Evolutionary conservation across 2,329 filamentous ascomycete genomes (phyloP), one percentile per base, ranked within the genome.

Genomic region (Ophiostoma pallidulum): DNA sequence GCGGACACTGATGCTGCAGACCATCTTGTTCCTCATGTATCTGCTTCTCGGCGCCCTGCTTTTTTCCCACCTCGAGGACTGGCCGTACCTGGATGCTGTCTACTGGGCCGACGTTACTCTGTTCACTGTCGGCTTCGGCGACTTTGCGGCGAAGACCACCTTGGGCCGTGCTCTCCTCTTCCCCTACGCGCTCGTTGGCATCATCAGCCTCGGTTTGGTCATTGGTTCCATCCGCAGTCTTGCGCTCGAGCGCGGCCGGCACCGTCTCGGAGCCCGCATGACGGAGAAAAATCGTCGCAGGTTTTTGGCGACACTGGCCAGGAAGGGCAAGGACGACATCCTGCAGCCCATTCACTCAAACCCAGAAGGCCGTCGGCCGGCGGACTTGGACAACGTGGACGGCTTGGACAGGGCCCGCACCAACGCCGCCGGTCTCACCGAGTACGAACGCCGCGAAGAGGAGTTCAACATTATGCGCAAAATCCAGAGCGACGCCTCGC

Each of bases 1-100:
- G 63, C 77, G 90, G 9, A 95, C 87, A 0, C 69, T 96, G 19
- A 95, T 96, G 71, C 66, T 95, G 24, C 90, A 96, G 64, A 94
- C 88, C 1, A 94, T 94, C 64, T 69, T 85, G 47, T 86, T 94
- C 59, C 81, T 94, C 44, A 66, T 86, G 41, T 95, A 92, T 70
- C 69, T 96, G 0, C 79, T 86, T 0, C 65, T 88, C 2, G 90
- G 90, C 1, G 87, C 83, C 0, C 75, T 82, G 0, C 67, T 94
- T 0, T 95, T 92, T 59, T 78, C 79, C 6, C 69, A 69, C 2
- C 73, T 92, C 3, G 83, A 94, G 52, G 73, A 66, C 4, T 92
- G 89, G 81, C 68, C 72, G 18, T 95, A 84, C 58, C 77, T 86
- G 1, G 86, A 96, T 57, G 78, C 80, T 3, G 69, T 90, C 2